These are phyloP conservation scores for Mortierella sp. DNA, from an alignment of 371 early-diverging fungal genomes.

Conservation along the genomic window DNA sequence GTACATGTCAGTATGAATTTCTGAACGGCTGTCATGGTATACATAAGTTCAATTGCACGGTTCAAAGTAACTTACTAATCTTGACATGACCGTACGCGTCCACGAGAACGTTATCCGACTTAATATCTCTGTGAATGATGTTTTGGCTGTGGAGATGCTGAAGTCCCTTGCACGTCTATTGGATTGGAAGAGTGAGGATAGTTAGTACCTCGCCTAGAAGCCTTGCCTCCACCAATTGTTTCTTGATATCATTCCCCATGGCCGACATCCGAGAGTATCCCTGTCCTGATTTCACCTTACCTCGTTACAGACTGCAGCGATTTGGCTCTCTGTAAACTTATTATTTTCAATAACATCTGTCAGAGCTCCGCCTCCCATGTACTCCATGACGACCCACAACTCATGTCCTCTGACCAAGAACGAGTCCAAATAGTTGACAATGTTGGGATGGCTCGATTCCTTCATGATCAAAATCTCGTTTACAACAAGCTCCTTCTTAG, in stretches of 20 bases:
- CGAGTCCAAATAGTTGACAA: conserved; percentile 95
- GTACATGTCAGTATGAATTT: background rate
- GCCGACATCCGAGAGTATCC: conserved; percentile 1
- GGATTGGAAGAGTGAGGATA: background rate
- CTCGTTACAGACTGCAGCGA: conserved; percentile 92
- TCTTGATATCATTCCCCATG: background rate
- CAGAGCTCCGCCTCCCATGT: conserved; percentile 98
- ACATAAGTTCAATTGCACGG: background rate
- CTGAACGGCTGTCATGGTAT: background rate
- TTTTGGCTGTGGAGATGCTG: conserved; percentile 92
- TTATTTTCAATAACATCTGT: conserved; percentile 98
- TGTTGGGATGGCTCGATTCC: conserved; percentile 94
- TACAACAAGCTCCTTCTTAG: conserved; percentile 94
- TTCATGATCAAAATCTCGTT: conserved; percentile 98
- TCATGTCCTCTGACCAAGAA: conserved; percentile 88
- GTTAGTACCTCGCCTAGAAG: background rate
- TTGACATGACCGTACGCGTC: conserved; percentile 93
- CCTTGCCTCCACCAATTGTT: background rate
- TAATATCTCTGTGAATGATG: conserved; percentile 98
- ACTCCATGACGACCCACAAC: conserved; percentile 99
- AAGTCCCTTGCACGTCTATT: conserved; percentile 87
- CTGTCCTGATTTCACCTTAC: background rate
- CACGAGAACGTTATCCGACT: conserved; percentile 95
- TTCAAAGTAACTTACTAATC: conserved; percentile 74
- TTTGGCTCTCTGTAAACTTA: conserved; percentile 92